Evolutionary conservation across 805 yeast genomes (phyloP).

Genomic region (Candida ortonii): DNA sequence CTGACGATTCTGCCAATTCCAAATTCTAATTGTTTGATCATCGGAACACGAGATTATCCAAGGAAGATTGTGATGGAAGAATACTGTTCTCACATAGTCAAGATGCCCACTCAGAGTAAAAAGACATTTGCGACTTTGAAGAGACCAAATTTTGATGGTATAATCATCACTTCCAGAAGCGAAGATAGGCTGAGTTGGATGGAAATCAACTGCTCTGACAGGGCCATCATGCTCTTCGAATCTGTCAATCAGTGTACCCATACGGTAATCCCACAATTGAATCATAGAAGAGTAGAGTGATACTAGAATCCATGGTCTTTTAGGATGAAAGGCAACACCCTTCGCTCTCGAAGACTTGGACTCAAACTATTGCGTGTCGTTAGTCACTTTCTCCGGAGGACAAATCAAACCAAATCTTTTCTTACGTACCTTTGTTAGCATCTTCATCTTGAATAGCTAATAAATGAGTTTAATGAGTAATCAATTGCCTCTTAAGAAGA

Average conservation of each 20-base stretch:
- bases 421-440: constrained; percentile 64
- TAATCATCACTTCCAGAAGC: constrained; percentile 98
- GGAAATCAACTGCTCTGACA: constrained; percentile 92
- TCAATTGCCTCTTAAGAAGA: too few relatives aligned
- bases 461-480: too few relatives aligned
- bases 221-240: constrained; percentile 99
- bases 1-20: constrained; percentile 99
- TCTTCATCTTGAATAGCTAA: constrained; percentile 59
- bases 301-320: constrained; percentile 92
- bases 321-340: constrained; percentile 96
- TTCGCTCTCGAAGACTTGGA: constrained; percentile 97
- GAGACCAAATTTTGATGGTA: constrained; percentile 92
- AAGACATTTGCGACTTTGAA: constrained; percentile 84
- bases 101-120: constrained; percentile 91
- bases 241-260: constrained; percentile 96
- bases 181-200: constrained; percentile 96
- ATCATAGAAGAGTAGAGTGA: constrained; percentile 97
- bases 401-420: constrained; percentile 1
- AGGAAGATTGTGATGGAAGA: constrained; percentile 93
- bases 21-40: constrained; percentile 96
- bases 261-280: constrained; percentile 98
- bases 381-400: constrained; percentile 12
- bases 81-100: constrained; percentile 92
- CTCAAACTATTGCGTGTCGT: constrained; percentile 59
- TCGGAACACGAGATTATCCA: constrained; percentile 96